A percentile compares a stretch with the other conserved stretches of the same genome.
Conservation (phyloP, 2,329 filamentous ascomycete species). For the Colletotrichum sp. region DNA sequence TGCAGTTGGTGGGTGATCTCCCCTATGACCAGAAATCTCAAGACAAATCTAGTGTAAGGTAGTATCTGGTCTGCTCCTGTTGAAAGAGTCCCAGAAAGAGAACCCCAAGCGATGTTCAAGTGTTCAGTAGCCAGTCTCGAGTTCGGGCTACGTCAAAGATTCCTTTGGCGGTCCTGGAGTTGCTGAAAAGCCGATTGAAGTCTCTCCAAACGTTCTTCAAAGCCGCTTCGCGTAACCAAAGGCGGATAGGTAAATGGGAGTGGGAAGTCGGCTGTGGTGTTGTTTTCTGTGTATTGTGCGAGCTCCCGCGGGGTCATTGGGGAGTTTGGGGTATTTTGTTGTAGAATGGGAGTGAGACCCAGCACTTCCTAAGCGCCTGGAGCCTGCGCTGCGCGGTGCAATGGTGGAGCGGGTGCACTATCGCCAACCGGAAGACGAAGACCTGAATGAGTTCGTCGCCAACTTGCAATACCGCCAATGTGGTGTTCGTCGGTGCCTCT, state of each 20-base stretch:
- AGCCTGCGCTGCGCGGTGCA: constrained; percentile 33
- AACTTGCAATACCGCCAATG: constrained; percentile 3
- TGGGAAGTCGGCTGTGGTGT: not conserved
- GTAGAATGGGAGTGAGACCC: not conserved
- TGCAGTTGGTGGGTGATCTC: not conserved
- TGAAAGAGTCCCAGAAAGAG: not conserved
- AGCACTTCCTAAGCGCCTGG: constrained; percentile 30
- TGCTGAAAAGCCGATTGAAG: not conserved
- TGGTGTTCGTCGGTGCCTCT: constrained; percentile 16
- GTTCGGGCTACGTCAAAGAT: not conserved
- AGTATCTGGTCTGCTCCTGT: not conserved
- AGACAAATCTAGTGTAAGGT: not conserved
- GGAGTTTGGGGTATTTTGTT: not conserved
- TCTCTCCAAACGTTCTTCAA: not conserved
- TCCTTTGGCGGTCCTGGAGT: not conserved
- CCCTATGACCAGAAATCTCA: not conserved
- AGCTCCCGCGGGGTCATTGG: not conserved
- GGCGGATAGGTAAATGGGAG: not conserved
- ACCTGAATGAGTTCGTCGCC: constrained; percentile 33
- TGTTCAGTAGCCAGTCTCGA: not conserved
- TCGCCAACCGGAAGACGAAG: constrained; percentile 47
- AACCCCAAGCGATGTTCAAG: not conserved
- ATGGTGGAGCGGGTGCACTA: constrained; percentile 8
- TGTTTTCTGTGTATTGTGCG: not conserved
- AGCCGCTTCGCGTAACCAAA: not conserved